Evolutionary conservation across 352 stramenopile species (phyloP), one percentile per base, ranked within the genome.

Genomic region (Pilasporangium apinafurcum): DNA sequence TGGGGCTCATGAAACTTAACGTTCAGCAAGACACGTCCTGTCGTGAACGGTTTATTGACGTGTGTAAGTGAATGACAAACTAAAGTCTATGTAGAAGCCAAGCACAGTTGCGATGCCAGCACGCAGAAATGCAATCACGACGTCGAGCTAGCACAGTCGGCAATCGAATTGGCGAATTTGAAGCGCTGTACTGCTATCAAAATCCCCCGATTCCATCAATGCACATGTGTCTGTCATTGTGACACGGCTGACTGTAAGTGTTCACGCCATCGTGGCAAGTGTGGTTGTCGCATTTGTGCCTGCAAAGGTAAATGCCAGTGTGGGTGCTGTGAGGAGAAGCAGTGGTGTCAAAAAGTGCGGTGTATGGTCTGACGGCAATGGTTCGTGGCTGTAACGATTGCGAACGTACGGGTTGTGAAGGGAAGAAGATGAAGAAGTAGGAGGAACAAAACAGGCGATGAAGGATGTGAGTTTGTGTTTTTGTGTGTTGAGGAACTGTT

Each of bases 51-150:
- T 8, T 81, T 99, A 13, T 72, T 99, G 26, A 97, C 92, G 33
- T 98, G 92, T 61, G 59, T 91, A 18, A 91, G 76, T 42, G 89
- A 98, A 53, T 67, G 81, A 1, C 92, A 98, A 55, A 96, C 97
- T 7, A 83, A 87, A 22, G 63, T 67, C 25, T 91, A 92, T 29
- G 83, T 75, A 16, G 48, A 45, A 5, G 26, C 42, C 18, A 51
- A 40, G 25, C 54, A 37, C n/a, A 59, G 40, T 13, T 59, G 51
- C 16, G 38, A 59, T 5, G 42, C 56, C 16, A 44, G 66, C 25
- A 45, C 28, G 25, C 42, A 65, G 34, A 60, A 58, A 39, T 75
- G 66, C 47, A 84, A 64, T 54, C 55, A 75, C 47, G 75, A 66
- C 4, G 67, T 83, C 1, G 53, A 72, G 27, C 86, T 68, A 68